A percentile compares a stretch with the other conserved stretches of the same genome.
phyloP scores from a whole-genome alignment of 345 rosid genomes.

The Arabidopsis arenosa region DNA sequence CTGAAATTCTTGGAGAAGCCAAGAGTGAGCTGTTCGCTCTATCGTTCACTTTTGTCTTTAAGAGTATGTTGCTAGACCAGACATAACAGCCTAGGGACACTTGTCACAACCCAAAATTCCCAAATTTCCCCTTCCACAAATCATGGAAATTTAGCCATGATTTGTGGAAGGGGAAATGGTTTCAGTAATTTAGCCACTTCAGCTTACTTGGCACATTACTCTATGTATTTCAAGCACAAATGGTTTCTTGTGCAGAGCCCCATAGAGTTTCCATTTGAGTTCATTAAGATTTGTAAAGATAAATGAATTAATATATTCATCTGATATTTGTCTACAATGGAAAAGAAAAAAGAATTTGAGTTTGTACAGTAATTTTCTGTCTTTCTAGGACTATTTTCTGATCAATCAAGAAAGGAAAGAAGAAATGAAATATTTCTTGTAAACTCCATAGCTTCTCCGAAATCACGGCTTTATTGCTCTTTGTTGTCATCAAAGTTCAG shows the following conservation, averaged over 20 bases:
- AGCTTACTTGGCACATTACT: slow-evolving; percentile 5
- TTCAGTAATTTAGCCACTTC: too few relatives aligned
- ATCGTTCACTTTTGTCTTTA: neutral
- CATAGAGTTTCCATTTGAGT: neutral
- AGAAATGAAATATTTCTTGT: slow-evolving; percentile 26
- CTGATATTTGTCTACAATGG: slow-evolving; percentile 18
- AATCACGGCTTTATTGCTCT: slow-evolving; percentile 27
- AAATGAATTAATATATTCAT: neutral
- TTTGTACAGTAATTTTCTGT: slow-evolving; percentile 36
- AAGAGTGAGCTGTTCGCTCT: neutral
- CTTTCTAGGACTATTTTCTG: slow-evolving; percentile 33
- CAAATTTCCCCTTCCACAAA: neutral
- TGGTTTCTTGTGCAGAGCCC: neutral
- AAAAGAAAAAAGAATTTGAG: slow-evolving; percentile 1
- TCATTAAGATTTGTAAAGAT: slow-evolving; percentile 5
- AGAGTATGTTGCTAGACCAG: neutral
- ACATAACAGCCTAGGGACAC: neutral
- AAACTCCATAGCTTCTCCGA: slow-evolving; percentile 4
- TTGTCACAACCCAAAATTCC: neutral
- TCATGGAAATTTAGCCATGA: neutral
- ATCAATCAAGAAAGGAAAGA: slow-evolving; percentile 16
- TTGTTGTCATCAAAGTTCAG: slow-evolving; percentile 38
- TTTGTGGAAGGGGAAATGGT: too few relatives aligned
- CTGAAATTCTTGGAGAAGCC: slow-evolving; percentile 5
- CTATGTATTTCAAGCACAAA: slow-evolving; percentile 10